phyloP scores from a whole-genome alignment of 176 grass and related monocot species.

The Rhynchospora pubera region DNA sequence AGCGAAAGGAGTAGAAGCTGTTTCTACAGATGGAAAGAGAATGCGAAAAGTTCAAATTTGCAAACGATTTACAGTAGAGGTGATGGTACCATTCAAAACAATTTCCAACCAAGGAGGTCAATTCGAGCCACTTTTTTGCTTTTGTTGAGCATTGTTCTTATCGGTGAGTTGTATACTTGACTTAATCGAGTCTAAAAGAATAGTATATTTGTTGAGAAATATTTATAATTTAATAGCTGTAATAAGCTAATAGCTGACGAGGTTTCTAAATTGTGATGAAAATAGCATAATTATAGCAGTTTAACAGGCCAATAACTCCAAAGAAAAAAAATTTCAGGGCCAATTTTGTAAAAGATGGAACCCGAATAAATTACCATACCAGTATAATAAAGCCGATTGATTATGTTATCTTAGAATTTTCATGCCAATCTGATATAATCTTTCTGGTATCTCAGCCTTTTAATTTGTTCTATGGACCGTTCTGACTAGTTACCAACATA shows the following conservation, averaged over 20 bases:
- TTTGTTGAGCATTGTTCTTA: slow-evolving; percentile 78
- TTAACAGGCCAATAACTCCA: neutral
- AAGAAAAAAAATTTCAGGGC: neutral
- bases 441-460: neutral
- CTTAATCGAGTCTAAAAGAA: neutral
- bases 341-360: neutral
- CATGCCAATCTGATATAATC: neutral
- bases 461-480: neutral
- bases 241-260: neutral
- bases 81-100: slow-evolving; percentile 18
- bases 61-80: neutral
- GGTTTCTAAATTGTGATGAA: neutral
- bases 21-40: slow-evolving; percentile 49
- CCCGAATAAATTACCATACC: neutral
- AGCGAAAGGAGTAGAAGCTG: slow-evolving; percentile 52
- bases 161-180: slow-evolving; percentile 56
- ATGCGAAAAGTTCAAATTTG: slow-evolving; percentile 24
- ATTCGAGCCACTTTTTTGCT: slow-evolving; percentile 61
- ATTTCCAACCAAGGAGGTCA: slow-evolving; percentile 40
- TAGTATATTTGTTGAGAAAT: neutral
- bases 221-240: neutral
- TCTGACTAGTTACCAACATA: too few relatives aligned
- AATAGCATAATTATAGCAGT: neutral
- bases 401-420: neutral
- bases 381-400: neutral